A percentile compares a stretch with the other conserved stretches of the same genome.
Conservation (phyloP, 108 stramenopile species). For the Cyclotella sp. region DNA sequence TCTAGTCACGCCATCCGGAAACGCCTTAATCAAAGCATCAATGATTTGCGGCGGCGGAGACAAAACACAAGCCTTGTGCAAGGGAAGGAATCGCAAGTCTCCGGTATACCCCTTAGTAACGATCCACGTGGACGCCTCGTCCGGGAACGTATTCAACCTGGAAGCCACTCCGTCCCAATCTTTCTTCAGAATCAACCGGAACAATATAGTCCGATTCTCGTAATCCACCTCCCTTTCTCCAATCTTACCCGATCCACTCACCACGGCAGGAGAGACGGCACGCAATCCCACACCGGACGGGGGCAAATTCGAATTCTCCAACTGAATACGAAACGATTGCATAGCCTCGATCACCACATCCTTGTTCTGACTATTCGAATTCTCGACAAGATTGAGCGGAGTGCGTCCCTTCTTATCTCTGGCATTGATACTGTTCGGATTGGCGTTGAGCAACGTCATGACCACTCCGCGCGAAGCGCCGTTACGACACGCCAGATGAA, state of each 20-base stretch:
- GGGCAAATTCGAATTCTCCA: slow-evolving; percentile 32
- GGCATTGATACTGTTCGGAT: slow-evolving; percentile 69
- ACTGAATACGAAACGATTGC: slow-evolving; percentile 60
- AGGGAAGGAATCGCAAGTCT: slow-evolving; percentile 86
- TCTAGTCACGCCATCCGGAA: slow-evolving; percentile 65
- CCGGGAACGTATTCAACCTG: slow-evolving; percentile 68
- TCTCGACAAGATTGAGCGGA: slow-evolving; percentile 74
- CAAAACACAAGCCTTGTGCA: slow-evolving; percentile 91
- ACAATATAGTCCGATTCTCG: slow-evolving; percentile 85
- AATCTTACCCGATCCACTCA: slow-evolving; percentile 1
- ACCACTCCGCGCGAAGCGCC: slow-evolving; percentile 89
- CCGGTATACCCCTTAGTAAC: slow-evolving; percentile 92
- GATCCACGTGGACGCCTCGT: slow-evolving; percentile 88
- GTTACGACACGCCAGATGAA: slow-evolving; percentile 88
- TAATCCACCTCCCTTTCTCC: slow-evolving; percentile 81
- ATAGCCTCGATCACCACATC: slow-evolving; percentile 79
- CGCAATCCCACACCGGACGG: slow-evolving; percentile 27
- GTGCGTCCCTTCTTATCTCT: slow-evolving; percentile 84
- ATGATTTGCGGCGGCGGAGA: slow-evolving; percentile 69
- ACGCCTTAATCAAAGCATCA: slow-evolving; percentile 64
- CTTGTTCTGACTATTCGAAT: slow-evolving; percentile 75
- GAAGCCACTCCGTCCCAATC: slow-evolving; percentile 79
- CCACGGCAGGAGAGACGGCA: slow-evolving; percentile 32
- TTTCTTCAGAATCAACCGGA: slow-evolving; percentile 85
- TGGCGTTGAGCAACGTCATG: slow-evolving; percentile 67